Base-by-base conservation (phyloP, 169 alveolate species). In the Sarcocystis neurona region DNA sequence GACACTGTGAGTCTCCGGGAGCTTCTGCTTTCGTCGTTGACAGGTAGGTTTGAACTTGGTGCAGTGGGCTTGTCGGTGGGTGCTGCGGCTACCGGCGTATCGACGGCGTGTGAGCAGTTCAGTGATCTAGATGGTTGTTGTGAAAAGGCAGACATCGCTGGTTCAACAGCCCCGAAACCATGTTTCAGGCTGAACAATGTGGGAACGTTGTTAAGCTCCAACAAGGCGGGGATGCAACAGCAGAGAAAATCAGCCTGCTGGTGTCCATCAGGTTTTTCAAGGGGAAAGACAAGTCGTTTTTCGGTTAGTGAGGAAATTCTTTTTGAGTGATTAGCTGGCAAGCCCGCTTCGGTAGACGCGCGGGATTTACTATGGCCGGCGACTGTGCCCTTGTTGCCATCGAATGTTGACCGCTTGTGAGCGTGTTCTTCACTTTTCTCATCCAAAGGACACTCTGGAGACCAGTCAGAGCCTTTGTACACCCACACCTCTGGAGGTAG, bases 401-500 rank as follows among this genome's bases (percentile, higher is more conserved):
- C 82, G 56, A 12, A 44, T 5, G 12, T 37, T 2, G 58, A 10
- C 48, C 12, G 12, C 53, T 32, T 27, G 1, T 39, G 39, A 0
- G 27, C 82, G 41, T 3, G 2, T n/a, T 2, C 60, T 8, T 15
- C 56, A 44, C 4, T 2, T 48, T 18, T 15, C 46, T 34, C 79
- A 5, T 10, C 20, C 4, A 6, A 30, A 56, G 82, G 5, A 5
- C 30, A 39, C 53, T 37, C 82, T 30, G 23, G 75, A 15, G 18
- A 10, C 34, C 4, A 4, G 8, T 20, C 15, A 8, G 46, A 4
- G 39, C 46, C 4, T 39, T 72, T 72, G 82, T 39, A 72, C 50
- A 72, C 82, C 82, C 82, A 72, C 34, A 72, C 82, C 34, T 10
- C 48, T 5, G 82, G 82, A 8, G 82, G 82, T 34, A 72, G 82